Evolutionary conservation across 176 grass and related monocot species (phyloP), one percentile per base, ranked within the genome.

Genomic region (Avena eriantha): DNA sequence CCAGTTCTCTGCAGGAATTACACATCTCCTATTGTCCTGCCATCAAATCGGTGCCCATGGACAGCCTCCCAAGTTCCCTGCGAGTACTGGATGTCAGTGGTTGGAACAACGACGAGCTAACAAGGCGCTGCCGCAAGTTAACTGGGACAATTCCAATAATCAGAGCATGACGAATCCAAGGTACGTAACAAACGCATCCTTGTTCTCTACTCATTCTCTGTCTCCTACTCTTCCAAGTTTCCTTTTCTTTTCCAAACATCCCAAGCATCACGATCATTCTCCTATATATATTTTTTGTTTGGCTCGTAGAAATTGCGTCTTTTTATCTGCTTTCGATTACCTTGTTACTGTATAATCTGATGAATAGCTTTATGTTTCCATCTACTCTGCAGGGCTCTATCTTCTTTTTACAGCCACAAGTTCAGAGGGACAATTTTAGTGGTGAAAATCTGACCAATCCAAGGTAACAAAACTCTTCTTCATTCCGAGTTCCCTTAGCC

Each of bases 1-100:
- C 36, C 36, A 39, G 36, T 39, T 39, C 36, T 39, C 36, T 39
- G 36, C 36, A 39, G 36, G 36, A 39, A 39, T 13, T 85, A 64
- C 0, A 0, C 14, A 85, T 84, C 71, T 0, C 0, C 0, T 0
- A 0, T 0, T 85, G 73, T 12, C 46, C 45, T 41, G 31, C 19
- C 45, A 35, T 78, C 17, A 18, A 2, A 11, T 57, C 51, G 10
- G 2, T 59, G 18, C 76, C 76, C 18, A 78, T 23, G 53, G 21
- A 39, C 0, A 13, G 1, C 46, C 39, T 41, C 39, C 39, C 39
- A 41, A 41, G 39, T 41, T 41, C 39, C 39, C 39, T 41, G 39
- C 39, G 0, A 39, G 59, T 14, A 80, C 46, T 81, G 23, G 0
- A 35, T 10, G 72, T 46, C 17, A 0, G 0, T 11, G 0, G 16